A percentile compares a stretch with the other conserved stretches of the same genome.
These are phyloP conservation scores for Chaetomiaceae sp. DNA, from an alignment of 2,329 filamentous ascomycete species.

Conservation along the genomic window DNA sequence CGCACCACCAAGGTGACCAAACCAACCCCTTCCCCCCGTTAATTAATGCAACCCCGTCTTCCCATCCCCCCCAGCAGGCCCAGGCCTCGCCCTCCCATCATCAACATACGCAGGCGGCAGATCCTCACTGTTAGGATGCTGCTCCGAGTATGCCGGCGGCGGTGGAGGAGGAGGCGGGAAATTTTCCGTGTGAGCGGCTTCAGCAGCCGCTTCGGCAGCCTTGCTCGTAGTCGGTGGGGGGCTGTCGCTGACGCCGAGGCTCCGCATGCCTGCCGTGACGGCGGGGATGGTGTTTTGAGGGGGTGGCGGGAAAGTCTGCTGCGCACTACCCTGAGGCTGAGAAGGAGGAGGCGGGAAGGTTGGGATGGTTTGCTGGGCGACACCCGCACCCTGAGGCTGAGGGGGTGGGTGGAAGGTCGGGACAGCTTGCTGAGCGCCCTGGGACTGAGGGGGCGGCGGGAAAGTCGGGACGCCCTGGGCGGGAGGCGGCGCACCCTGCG, in stretches of 20 bases:
- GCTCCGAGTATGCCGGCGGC: slow-evolving; percentile 27
- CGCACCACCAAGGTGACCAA: too few species aligned
- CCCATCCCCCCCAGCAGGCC: slow-evolving; percentile 21
- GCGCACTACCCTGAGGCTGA: too few species aligned
- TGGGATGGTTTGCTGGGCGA: too few species aligned
- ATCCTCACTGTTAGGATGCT: slow-evolving; percentile 14
- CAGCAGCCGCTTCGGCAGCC: slow-evolving; percentile 26
- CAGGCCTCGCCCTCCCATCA: slow-evolving; percentile 16
- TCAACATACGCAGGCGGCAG: slow-evolving; percentile 31
- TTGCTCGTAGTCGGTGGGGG: slow-evolving; percentile 17
- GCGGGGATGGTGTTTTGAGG: too few species aligned
- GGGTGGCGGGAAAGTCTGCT: too few species aligned
- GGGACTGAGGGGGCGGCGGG: too few species aligned
- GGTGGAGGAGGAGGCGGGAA: slow-evolving; percentile 23
- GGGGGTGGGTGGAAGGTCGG: too few species aligned
- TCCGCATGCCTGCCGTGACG: slow-evolving; percentile 13
- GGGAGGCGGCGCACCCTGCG: too few species aligned
- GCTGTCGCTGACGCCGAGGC: slow-evolving; percentile 5
- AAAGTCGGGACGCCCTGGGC: too few species aligned
- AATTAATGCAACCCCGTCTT: slow-evolving; percentile 24
- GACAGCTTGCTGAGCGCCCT: too few species aligned
- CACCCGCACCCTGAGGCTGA: too few species aligned
- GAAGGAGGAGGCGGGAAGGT: too few species aligned
- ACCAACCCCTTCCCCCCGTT: not conserved
- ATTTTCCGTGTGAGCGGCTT: slow-evolving; percentile 17